Percentiles rank a stretch among this genome's conserved stretches.
Conservation (phyloP, 768 basidiomycete genomes). For the Boletellus ananiceps region DNA sequence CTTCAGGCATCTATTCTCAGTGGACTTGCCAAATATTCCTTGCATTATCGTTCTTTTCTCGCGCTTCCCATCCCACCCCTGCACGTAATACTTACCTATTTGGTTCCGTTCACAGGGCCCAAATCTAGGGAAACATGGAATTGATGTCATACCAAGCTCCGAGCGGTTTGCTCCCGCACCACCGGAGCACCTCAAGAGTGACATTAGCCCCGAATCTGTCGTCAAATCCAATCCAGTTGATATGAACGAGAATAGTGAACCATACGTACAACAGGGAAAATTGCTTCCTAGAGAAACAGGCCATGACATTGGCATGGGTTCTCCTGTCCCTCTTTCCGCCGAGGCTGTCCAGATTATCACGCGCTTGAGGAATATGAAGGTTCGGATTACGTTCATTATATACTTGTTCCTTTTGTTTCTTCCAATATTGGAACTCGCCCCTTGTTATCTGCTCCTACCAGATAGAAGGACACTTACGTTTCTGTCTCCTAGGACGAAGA, state of each 20-base stretch:
- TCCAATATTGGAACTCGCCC: not conserved
- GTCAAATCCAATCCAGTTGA: constrained; percentile 1
- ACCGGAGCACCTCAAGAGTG: constrained; percentile 32
- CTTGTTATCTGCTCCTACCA: not conserved
- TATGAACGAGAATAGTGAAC: not conserved
- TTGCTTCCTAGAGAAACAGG: constrained; percentile 81
- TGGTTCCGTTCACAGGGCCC: constrained; percentile 46
- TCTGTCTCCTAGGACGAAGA: constrained; percentile 58
- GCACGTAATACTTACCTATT: not conserved
- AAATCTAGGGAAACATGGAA: constrained; percentile 71
- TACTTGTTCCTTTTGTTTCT: not conserved
- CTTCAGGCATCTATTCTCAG: not conserved
- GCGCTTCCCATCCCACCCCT: not conserved
- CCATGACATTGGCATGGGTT: constrained; percentile 83
- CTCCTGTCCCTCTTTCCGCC: constrained; percentile 71
- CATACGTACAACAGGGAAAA: constrained; percentile 34
- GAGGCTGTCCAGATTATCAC: constrained; percentile 80
- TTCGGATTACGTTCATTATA: constrained; percentile 24
- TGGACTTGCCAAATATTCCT: not conserved
- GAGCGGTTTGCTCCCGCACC: constrained; percentile 61
- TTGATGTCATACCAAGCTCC: constrained; percentile 68
- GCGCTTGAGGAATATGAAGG: constrained; percentile 78
- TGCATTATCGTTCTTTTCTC: not conserved
- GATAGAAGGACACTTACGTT: constrained; percentile 2
- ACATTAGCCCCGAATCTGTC: constrained; percentile 46